Conservation (phyloP, 2,329 filamentous ascomycete genomes). For the Beauveria pseudobassiana region DNA sequence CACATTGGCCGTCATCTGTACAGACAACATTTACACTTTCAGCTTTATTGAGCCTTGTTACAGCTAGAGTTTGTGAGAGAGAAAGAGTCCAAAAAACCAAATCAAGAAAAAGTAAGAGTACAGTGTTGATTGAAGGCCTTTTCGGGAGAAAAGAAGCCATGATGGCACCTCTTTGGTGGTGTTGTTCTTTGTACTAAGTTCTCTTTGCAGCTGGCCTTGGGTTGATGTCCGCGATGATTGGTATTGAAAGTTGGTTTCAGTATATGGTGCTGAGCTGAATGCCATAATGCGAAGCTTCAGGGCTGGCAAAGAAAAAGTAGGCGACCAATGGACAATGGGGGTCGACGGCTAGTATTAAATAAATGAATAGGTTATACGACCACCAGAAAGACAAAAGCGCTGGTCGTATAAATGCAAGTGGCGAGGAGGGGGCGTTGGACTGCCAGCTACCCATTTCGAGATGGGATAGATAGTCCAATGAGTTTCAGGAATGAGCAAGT, state of each 20-base stretch:
- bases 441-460: not conserved
- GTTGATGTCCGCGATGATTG: not conserved
- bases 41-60: not conserved
- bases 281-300: not conserved
- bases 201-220: not conserved
- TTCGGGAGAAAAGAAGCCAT: not conserved
- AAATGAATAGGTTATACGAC: constrained; percentile 6
- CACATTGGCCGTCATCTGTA: not conserved
- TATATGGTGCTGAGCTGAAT: not conserved
- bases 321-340: not conserved
- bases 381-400: not conserved
- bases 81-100: not conserved
- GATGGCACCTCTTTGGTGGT: not conserved
- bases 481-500: not conserved
- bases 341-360: constrained; percentile 10
- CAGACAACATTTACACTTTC: not conserved
- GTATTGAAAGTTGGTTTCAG: constrained; percentile 1
- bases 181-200: not conserved
- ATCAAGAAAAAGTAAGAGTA: not conserved
- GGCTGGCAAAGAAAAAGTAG: not conserved
- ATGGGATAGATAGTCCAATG: constrained; percentile 4
- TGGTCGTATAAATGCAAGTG: constrained; percentile 8
- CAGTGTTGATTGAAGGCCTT: not conserved
- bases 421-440: not conserved
- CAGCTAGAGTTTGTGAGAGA: not conserved